Evolutionary conservation across 805 yeast species (phyloP).

Genomic region (Komagataella pastoris): DNA sequence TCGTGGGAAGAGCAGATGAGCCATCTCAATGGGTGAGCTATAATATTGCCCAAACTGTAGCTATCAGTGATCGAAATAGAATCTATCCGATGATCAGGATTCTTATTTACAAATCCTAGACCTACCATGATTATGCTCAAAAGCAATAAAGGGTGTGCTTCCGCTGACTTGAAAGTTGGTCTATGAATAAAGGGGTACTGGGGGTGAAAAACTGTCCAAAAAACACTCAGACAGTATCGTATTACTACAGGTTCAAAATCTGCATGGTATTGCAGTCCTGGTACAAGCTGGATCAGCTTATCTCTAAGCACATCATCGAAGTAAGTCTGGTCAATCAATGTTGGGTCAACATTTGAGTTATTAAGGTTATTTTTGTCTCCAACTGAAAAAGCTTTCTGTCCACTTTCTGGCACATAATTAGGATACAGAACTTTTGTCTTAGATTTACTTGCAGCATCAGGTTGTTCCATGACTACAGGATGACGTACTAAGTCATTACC

Average conservation of each 20-base stretch:
- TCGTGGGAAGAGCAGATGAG: slow-evolving; percentile 28
- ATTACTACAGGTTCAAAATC: not conserved
- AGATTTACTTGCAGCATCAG: not conserved
- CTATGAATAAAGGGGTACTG: slow-evolving; percentile 36
- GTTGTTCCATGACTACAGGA: not conserved
- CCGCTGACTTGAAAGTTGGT: slow-evolving; percentile 35
- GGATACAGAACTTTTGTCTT: not conserved
- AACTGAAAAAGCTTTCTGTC: not conserved
- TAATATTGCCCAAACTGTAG: slow-evolving; percentile 20
- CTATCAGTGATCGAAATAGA: slow-evolving; percentile 9
- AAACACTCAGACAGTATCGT: slow-evolving; percentile 15
- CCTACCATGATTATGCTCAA: slow-evolving; percentile 46
- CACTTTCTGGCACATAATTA: not conserved
- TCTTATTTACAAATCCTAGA: slow-evolving; percentile 16
- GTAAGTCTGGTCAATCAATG: not conserved
- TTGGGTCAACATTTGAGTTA: not conserved
- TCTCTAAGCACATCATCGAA: not conserved
- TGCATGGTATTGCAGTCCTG: not conserved
- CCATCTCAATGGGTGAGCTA: slow-evolving; percentile 31
- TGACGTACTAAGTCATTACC: not conserved
- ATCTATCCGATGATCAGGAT: slow-evolving; percentile 10
- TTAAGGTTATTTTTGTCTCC: not conserved
- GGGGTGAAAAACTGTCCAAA: slow-evolving; percentile 45
- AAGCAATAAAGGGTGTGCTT: slow-evolving; percentile 38
- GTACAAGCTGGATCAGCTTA: not conserved